Evolutionary conservation across 805 yeast genomes (phyloP).

Genomic region (Ogataea parapolymorpha): DNA sequence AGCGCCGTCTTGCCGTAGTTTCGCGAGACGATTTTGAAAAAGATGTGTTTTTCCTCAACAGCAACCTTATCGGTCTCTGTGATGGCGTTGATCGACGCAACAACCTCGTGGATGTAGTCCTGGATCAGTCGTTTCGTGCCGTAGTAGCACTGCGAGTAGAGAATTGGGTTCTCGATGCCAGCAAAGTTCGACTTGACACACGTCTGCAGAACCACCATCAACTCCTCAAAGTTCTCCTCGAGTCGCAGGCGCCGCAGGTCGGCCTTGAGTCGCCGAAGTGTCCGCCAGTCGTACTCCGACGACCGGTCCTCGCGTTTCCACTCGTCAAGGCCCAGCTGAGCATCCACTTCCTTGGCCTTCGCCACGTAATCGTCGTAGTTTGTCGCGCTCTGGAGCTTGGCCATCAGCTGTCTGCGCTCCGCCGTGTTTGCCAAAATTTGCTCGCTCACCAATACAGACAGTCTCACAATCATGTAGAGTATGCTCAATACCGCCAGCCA

Average conservation of each 20-base stretch:
- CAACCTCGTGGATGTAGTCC: slow-evolving; percentile 52
- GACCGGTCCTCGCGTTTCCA: slow-evolving; percentile 64
- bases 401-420: slow-evolving; percentile 46
- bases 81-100: slow-evolving; percentile 43
- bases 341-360: slow-evolving; percentile 57
- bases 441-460: slow-evolving; percentile 63
- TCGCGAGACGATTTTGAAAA: slow-evolving; percentile 56
- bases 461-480: slow-evolving; percentile 50
- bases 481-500: slow-evolving; percentile 55
- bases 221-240: slow-evolving; percentile 37
- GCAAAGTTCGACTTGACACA: slow-evolving; percentile 74
- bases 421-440: slow-evolving; percentile 60
- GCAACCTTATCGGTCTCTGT: slow-evolving; percentile 38
- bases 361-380: slow-evolving; percentile 61
- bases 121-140: slow-evolving; percentile 67
- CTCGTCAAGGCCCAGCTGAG: slow-evolving; percentile 51
- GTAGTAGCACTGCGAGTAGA: slow-evolving; percentile 71
- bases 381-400: slow-evolving; percentile 44
- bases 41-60: slow-evolving; percentile 40
- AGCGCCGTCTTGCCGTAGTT: slow-evolving; percentile 72
- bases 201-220: slow-evolving; percentile 56
- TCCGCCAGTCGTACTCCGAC: slow-evolving; percentile 65
- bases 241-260: slow-evolving; percentile 38
- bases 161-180: slow-evolving; percentile 67
- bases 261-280: slow-evolving; percentile 46